Percentiles rank a stretch among this genome's conserved stretches.
Conservation (phyloP, 768 basidiomycete species). For the Cyathus striatus region DNA sequence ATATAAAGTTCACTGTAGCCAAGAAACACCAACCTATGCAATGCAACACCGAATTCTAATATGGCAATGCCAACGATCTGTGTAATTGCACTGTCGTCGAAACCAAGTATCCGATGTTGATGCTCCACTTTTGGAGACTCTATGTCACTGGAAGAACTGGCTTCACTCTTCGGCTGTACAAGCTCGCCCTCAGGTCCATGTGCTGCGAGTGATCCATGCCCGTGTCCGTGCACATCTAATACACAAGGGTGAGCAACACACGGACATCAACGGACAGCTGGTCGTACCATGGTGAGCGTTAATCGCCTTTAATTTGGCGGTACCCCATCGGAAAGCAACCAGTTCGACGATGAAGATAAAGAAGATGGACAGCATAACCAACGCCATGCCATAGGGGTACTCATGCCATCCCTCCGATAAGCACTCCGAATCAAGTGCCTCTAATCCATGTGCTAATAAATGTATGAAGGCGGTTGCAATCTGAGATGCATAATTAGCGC, state of each 20-base stretch:
- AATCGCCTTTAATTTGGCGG: constrained; percentile 57
- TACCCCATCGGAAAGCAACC: constrained; percentile 84
- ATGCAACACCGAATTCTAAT: constrained; percentile 87
- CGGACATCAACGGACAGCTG: too few relatives aligned
- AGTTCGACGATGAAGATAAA: constrained; percentile 81
- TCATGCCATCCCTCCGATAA: constrained; percentile 61
- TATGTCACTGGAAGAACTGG: constrained; percentile 15
- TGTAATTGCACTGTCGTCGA: constrained; percentile 44
- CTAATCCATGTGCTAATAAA: constrained; percentile 70
- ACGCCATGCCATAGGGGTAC: constrained; percentile 83
- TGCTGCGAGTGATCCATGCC: constrained; percentile 50
- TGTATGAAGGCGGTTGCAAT: constrained; percentile 91
- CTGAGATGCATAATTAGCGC: constrained; percentile 26
- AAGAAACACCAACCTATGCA: constrained; percentile 56
- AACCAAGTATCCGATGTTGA: constrained; percentile 4
- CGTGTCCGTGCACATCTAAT: constrained; percentile 67
- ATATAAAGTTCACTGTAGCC: background rate
- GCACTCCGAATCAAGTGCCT: constrained; percentile 67
- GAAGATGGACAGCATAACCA: constrained; percentile 81
- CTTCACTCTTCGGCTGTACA: constrained; percentile 7
- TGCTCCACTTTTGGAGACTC: constrained; percentile 21
- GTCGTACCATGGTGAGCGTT: constrained; percentile 61
- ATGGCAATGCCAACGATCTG: constrained; percentile 87
- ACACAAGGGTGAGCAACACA: too few relatives aligned
- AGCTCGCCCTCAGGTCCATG: constrained; percentile 59